phyloP scores from a whole-genome alignment of 768 basidiomycete species.

The Russula olivacea region DNA sequence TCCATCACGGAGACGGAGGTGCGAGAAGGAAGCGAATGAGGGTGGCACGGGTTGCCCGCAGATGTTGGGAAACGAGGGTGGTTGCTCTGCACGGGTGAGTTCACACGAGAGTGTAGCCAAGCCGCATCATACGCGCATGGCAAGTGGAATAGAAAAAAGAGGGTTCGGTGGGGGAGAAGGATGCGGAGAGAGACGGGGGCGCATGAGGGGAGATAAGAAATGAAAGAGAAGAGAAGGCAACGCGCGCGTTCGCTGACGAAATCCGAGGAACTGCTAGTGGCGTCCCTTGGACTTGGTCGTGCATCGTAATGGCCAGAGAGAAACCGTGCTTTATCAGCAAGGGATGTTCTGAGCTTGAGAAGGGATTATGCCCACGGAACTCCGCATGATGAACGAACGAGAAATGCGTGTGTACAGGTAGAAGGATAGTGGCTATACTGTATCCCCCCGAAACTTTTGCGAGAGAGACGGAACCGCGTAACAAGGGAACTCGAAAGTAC shows the following conservation, averaged over 20 bases:
- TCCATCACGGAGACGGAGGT: not conserved
- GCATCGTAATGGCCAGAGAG: not conserved
- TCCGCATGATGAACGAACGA: not conserved
- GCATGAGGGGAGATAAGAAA: conserved; percentile 8
- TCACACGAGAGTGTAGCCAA: not conserved
- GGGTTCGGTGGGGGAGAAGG: not conserved
- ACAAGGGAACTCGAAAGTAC: too few relatives aligned
- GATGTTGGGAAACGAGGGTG: conserved; percentile 9
- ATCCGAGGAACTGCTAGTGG: conserved; percentile 2
- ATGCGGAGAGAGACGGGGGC: not conserved
- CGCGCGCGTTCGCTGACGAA: not conserved
- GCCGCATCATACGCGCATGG: conserved; percentile 1
- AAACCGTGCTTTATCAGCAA: not conserved
- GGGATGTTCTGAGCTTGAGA: not conserved
- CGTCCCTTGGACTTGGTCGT: not conserved
- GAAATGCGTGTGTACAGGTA: not conserved
- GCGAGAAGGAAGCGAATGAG: not conserved
- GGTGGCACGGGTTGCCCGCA: not conserved
- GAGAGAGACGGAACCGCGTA: not conserved
- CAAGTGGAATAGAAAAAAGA: not conserved
- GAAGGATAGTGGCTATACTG: too few relatives aligned
- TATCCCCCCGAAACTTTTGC: not conserved
- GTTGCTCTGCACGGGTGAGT: conserved; percentile 12
- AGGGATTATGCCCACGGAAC: not conserved
- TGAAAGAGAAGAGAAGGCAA: conserved; percentile 13